Evolutionary conservation across 2,329 filamentous ascomycete species (phyloP).

Genomic region (Pyrenochaeta sp.): DNA sequence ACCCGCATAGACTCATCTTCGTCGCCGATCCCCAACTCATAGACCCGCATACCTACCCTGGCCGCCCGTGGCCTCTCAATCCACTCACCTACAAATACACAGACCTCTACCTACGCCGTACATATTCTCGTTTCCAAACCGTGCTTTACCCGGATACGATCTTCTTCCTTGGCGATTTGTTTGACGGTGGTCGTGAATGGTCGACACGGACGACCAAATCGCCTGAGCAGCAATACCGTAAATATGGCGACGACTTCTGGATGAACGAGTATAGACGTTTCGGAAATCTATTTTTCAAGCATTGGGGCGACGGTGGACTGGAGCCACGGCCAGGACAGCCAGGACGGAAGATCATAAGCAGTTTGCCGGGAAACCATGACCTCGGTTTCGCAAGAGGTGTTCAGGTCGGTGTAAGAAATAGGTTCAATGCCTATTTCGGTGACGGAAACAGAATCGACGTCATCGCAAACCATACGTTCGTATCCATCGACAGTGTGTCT

Average conservation of each 20-base stretch:
- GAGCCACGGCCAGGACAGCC: constrained; percentile 66
- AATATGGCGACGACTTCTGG: constrained; percentile 87
- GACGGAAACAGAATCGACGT: constrained; percentile 91
- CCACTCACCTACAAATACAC: constrained; percentile 75
- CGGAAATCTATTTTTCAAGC: constrained; percentile 80
- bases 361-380: constrained; percentile 93
- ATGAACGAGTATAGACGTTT: constrained; percentile 86
- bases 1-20: constrained; percentile 84
- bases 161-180: constrained; percentile 91
- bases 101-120: constrained; percentile 87
- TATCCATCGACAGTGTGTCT: constrained; percentile 89
- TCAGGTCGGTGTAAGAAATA: constrained; percentile 78
- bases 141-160: constrained; percentile 84
- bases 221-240: constrained; percentile 73
- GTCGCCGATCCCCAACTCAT: constrained; percentile 92
- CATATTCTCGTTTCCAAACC: constrained; percentile 80
- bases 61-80: constrained; percentile 77
- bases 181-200: constrained; percentile 97
- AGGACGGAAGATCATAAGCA: constrained; percentile 81
- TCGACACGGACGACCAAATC: constrained; percentile 65
- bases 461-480: constrained; percentile 93
- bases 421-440: constrained; percentile 90
- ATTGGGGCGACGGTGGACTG: constrained; percentile 68
- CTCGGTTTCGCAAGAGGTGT: constrained; percentile 89
- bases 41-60: constrained; percentile 94